These are phyloP conservation scores for Hypoxylon rickii DNA, from an alignment of 495 filamentous ascomycete genomes.

Conservation along the genomic window DNA sequence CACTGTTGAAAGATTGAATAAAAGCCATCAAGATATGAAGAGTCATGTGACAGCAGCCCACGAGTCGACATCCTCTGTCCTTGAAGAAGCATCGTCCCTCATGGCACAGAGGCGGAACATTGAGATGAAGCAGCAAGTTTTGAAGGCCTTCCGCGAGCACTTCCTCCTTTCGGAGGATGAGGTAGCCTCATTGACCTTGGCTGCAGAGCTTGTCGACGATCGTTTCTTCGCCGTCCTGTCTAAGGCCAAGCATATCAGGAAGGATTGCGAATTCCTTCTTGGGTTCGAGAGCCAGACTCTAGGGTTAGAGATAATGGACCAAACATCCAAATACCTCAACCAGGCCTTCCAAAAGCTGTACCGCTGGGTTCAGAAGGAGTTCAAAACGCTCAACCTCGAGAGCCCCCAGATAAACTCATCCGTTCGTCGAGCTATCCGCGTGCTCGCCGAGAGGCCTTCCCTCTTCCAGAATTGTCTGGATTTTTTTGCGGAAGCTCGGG, in stretches of 20 bases:
- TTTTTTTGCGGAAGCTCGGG: conserved; percentile 89
- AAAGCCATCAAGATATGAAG: conserved; percentile 80
- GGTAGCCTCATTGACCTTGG: conserved; percentile 68
- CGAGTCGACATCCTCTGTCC: conserved; percentile 72
- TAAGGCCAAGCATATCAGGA: conserved; percentile 83
- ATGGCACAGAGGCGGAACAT: conserved; percentile 75
- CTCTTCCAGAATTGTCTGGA: conserved; percentile 94
- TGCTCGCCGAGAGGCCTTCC: conserved; percentile 85
- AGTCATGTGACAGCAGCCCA: conserved; percentile 74
- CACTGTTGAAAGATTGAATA: conserved; percentile 76
- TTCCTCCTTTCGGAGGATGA: conserved; percentile 87
- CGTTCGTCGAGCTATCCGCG: conserved; percentile 81
- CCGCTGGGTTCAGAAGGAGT: conserved; percentile 91
- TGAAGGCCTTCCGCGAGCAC: conserved; percentile 81
- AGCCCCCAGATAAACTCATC: conserved; percentile 89
- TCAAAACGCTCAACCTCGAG: conserved; percentile 90
- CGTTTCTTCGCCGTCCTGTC: conserved; percentile 81
- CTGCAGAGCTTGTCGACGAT: conserved; percentile 80
- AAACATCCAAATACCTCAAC: conserved; percentile 84
- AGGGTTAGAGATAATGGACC: conserved; percentile 87
- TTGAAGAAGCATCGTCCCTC: conserved; percentile 78
- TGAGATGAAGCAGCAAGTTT: conserved; percentile 82
- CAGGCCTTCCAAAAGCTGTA: conserved; percentile 92
- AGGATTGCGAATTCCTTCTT: conserved; percentile 85
- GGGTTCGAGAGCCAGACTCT: conserved; percentile 88